These are phyloP conservation scores for Cystobasidium slooffiae DNA, from an alignment of 1,284 basidiomycete genomes.

Conservation along the genomic window DNA sequence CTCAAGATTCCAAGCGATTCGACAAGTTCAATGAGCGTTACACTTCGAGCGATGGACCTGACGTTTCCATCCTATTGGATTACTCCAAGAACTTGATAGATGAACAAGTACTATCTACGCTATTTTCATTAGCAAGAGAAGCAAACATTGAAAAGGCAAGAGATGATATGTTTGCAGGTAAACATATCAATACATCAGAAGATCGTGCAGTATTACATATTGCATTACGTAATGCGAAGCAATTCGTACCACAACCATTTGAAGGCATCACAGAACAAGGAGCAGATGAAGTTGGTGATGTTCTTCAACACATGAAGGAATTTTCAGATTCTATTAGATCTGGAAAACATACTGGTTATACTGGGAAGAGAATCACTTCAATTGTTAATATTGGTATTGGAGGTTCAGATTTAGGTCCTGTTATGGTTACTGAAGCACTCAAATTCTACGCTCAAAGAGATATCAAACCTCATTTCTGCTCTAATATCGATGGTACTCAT, in stretches of 20 bases:
- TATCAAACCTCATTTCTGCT: constrained; percentile 85
- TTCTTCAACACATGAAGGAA: constrained; percentile 87
- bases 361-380: constrained; percentile 89
- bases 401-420: constrained; percentile 94
- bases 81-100: constrained; percentile 97
- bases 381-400: constrained; percentile 99
- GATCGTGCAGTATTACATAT: constrained; percentile 94
- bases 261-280: constrained; percentile 74
- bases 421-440: constrained; percentile 98
- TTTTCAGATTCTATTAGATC: constrained; percentile 85
- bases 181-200: constrained; percentile 98
- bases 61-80: constrained; percentile 85
- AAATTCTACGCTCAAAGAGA: constrained; percentile 91
- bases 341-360: constrained; percentile 94
- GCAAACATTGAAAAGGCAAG: constrained; percentile 82
- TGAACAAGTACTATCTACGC: constrained; percentile 69
- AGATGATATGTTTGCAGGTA: constrained; percentile 91
- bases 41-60: constrained; percentile 66
- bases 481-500: constrained; percentile 98
- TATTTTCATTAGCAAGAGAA: constrained; percentile 81
- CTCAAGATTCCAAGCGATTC: constrained; percentile 83
- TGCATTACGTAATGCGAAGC: constrained; percentile 77
- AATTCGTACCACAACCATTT: constrained; percentile 63
- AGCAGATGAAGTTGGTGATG: constrained; percentile 78
- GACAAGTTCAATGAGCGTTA: constrained; percentile 81